Base-by-base conservation (phyloP, 192 early-diverging fungal genomes). In the Linderina pennispora region DNA sequence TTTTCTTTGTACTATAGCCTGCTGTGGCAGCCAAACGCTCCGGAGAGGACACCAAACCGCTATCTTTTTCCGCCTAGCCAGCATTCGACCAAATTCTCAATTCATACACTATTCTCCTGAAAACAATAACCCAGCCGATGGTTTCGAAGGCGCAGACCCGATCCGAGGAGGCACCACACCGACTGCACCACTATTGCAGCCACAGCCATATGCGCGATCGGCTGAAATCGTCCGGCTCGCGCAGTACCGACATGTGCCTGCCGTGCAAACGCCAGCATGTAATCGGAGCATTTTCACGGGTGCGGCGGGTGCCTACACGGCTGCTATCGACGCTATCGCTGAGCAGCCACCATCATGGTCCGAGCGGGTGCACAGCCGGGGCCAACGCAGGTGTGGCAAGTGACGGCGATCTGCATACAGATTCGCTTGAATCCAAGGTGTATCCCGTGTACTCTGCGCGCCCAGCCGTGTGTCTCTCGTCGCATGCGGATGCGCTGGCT, bases 261-360 rank as follows among this genome's bases (percentile, higher is more conserved):
- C 55, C 58, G 15, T 62, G 59, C 26, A 62, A 58, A 1, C 59
- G 66, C 21, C 66, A 55, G 45, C 58, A 57, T 36, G 66, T 70
- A 37, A 55, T 57, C 31, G 43, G 49, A 20, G 66, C 61, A 21
- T 55, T 70, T 37, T 59, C 66, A 15, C 59, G 66, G 13, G 54
- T 70, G 31, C 59, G 66, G 37, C 53, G 58, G 17, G 50, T 62
- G 11, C 56, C 66, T 10, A 62, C 46, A 0, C 58, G 55, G 22
- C 39, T 70, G 28, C 38, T 70, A 11, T 34, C 54, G 6, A 40
- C 58, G 32, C 39, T 70, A 23, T 47, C 50, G 16, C 50, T n/a
- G n/a, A n/a, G 55, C 13, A 32, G 66, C 50, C 33, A 48, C 17
- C 58, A 54, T 58, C 44, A 48, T 21, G 53, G 43, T 23, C 19